Evolutionary conservation across 768 basidiomycete species (phyloP).

Genomic region (Phlegmacium glaucopus): DNA sequence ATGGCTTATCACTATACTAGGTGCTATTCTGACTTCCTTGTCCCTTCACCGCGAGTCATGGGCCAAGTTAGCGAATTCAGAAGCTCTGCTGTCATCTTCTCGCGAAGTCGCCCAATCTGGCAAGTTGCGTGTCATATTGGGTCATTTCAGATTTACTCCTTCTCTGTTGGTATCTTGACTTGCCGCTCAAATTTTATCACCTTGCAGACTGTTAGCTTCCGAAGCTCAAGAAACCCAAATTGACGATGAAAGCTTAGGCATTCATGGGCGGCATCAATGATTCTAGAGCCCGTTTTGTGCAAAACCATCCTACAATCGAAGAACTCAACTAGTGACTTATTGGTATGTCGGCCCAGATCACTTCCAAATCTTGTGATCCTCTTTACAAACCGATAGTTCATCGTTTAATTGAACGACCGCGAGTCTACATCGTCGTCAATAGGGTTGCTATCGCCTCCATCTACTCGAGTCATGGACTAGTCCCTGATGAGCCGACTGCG

Average conservation of each 20-base stretch:
- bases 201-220: conserved; percentile 38
- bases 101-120: conserved; percentile 23
- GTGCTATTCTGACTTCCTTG: conserved; percentile 25
- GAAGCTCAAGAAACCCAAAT: conserved; percentile 35
- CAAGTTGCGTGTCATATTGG: conserved; percentile 7
- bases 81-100: conserved; percentile 27
- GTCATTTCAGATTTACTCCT: not conserved
- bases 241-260: conserved; percentile 40
- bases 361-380: conserved; percentile 41
- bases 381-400: conserved; percentile 30
- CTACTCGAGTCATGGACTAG: conserved; percentile 16
- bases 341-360: conserved; percentile 28
- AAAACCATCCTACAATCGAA: conserved; percentile 43
- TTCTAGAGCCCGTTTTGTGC: conserved; percentile 36
- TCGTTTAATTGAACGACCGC: conserved; percentile 31
- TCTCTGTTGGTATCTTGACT: conserved; percentile 33
- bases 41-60: conserved; percentile 27
- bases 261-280: conserved; percentile 27
- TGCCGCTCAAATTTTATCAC: conserved; percentile 44
- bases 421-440: conserved; percentile 6
- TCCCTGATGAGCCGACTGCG: conserved; percentile 8
- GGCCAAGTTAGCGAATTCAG: conserved; percentile 26
- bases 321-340: conserved; percentile 45
- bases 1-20: conserved; percentile 11
- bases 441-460: conserved; percentile 16